Percentiles rank a stretch among this genome's conserved stretches.
Conservation (phyloP, 495 filamentous ascomycete genomes). For the Aspergillus sclerotiicarbonarius region DNA sequence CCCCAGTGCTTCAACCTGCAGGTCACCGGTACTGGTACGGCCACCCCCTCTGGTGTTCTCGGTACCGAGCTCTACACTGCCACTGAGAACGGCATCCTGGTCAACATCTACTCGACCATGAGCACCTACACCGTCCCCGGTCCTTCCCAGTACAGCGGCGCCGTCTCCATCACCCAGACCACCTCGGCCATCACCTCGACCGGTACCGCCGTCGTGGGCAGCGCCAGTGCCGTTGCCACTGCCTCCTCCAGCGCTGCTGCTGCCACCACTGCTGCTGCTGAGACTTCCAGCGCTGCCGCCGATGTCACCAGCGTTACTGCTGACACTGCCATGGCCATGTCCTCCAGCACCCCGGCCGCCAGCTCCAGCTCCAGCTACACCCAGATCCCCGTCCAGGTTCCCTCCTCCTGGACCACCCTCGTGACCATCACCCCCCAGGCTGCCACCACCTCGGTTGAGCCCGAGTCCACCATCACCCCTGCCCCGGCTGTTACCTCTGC, state of each 20-base stretch:
- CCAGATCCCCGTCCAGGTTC: constrained; percentile 5
- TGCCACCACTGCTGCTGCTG: constrained; percentile 6
- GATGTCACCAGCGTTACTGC: neutral
- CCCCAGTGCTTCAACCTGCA: constrained; percentile 68
- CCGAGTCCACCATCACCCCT: constrained; percentile 2
- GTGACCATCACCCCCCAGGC: constrained; percentile 4
- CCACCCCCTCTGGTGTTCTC: constrained; percentile 46
- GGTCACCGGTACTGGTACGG: constrained; percentile 56
- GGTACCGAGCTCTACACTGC: constrained; percentile 57
- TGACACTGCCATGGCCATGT: constrained; percentile 1
- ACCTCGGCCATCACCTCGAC: constrained; percentile 24
- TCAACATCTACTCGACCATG: constrained; percentile 54
- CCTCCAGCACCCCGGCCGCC: neutral
- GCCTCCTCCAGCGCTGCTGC: constrained; percentile 1
- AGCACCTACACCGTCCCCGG: constrained; percentile 47
- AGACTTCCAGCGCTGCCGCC: neutral
- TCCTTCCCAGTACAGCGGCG: constrained; percentile 34
- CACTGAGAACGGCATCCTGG: constrained; percentile 54
- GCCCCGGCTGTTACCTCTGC: constrained; percentile 11
- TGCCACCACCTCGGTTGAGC: neutral
- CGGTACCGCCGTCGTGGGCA: constrained; percentile 16
- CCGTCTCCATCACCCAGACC: constrained; percentile 16
- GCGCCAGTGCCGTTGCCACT: neutral
- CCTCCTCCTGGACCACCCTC: constrained; percentile 8
- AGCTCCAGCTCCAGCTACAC: constrained; percentile 1